phyloP scores from a whole-genome alignment of 345 rosid genomes.

The Gossypium ekmanianum region DNA sequence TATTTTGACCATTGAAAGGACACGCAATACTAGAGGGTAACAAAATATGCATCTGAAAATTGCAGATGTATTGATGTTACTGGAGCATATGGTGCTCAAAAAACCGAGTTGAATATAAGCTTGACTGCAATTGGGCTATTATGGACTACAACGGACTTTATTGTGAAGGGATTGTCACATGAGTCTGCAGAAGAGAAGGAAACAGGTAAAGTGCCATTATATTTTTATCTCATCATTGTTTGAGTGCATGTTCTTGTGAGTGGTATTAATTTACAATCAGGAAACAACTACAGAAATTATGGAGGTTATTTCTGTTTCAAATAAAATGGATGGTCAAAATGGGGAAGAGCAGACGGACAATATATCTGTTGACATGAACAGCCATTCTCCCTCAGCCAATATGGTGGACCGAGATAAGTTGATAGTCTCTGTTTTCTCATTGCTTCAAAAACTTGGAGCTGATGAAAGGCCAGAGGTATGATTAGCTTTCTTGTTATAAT shows the following conservation, averaged over 20 bases:
- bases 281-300: constrained; percentile 25
- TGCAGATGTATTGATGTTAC: constrained; percentile 94
- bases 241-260: constrained; percentile 3
- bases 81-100: constrained; percentile 95
- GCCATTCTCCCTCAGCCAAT: constrained; percentile 28
- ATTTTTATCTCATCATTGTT: neutral
- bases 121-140: constrained; percentile 90
- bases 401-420: constrained; percentile 56
- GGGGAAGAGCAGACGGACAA: constrained; percentile 34
- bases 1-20: neutral
- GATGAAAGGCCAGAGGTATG: constrained; percentile 98
- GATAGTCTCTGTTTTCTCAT: constrained; percentile 76
- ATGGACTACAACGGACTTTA: constrained; percentile 91
- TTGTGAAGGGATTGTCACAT: constrained; percentile 62
- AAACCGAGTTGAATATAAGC: constrained; percentile 88
- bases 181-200: constrained; percentile 49
- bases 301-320: constrained; percentile 31
- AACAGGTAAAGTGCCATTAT: constrained; percentile 37
- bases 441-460: constrained; percentile 89
- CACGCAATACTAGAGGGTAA: neutral
- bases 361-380: constrained; percentile 28
- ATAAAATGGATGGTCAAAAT: constrained; percentile 42
- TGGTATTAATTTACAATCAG: constrained; percentile 15
- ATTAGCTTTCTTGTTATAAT: constrained; percentile 12
- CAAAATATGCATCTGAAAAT: constrained; percentile 18